Conservation (phyloP, 495 filamentous ascomycete species). For the Astrothelium macrocarpum region DNA sequence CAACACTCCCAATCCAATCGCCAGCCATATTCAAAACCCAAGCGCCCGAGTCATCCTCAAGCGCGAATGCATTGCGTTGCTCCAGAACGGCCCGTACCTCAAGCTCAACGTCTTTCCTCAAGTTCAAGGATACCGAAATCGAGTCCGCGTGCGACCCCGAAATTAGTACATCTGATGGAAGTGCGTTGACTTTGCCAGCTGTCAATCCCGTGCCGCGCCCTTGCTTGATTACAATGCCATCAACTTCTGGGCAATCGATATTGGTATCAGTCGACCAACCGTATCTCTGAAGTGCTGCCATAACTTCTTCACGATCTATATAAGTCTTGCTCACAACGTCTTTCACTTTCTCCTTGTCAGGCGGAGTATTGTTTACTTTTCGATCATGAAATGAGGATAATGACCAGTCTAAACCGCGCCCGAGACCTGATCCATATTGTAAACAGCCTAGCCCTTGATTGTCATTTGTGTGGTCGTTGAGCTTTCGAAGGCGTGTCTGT, state of each 20-base stretch:
- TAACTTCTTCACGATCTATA: neutral
- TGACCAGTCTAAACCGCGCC: constrained; percentile 2
- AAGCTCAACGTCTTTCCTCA: neutral
- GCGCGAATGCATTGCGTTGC: neutral
- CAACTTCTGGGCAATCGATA: neutral
- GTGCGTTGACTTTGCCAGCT: neutral
- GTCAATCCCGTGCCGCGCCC: neutral
- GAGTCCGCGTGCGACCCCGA: too few species aligned
- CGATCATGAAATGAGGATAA: neutral
- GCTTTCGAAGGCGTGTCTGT: neutral
- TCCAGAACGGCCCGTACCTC: neutral
- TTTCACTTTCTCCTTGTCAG: neutral
- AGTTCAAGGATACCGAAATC: neutral
- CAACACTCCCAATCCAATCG: neutral
- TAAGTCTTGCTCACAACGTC: neutral
- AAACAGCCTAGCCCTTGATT: neutral
- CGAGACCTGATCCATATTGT: neutral
- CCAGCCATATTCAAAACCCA: neutral
- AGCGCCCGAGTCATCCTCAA: neutral
- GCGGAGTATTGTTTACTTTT: neutral
- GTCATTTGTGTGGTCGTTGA: neutral
- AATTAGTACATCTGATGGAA: neutral
- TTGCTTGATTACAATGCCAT: neutral
- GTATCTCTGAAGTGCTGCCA: neutral
- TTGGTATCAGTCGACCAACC: neutral